phyloP scores from a whole-genome alignment of 192 early-diverging fungal genomes.

The Martensiomyces pterosporus region DNA sequence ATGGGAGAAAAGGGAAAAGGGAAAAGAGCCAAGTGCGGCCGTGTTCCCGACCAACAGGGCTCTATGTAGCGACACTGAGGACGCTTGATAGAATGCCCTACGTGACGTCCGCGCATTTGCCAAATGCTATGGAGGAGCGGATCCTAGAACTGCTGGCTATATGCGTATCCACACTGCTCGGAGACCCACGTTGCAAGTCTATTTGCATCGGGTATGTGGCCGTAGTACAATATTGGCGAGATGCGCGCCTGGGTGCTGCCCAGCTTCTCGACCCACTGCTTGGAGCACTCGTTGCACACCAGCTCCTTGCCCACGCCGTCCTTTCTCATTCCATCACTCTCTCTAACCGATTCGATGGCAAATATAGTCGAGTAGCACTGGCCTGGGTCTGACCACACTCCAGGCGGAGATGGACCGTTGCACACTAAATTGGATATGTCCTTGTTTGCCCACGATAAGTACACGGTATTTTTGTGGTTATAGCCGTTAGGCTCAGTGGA shows the following conservation, averaged over 20 bases:
- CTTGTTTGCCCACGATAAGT: slow-evolving; percentile 39
- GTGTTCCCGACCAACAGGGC: too few relatives aligned
- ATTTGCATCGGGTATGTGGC: slow-evolving; percentile 38
- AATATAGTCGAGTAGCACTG: slow-evolving; percentile 37
- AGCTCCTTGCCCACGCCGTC: slow-evolving; percentile 5
- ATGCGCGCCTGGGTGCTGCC: slow-evolving; percentile 19
- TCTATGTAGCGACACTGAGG: too few relatives aligned
- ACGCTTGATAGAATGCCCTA: too few relatives aligned
- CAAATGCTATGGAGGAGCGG: slow-evolving; percentile 10
- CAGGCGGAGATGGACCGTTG: too few relatives aligned
- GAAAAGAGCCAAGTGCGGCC: too few relatives aligned
- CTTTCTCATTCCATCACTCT: slow-evolving; percentile 8
- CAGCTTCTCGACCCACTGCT: slow-evolving; percentile 31
- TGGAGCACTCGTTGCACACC: slow-evolving; percentile 34
- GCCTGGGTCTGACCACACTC: slow-evolving; percentile 9
- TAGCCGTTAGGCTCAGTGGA: slow-evolving; percentile 27
- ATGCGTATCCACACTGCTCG: slow-evolving; percentile 40
- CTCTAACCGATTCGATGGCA: slow-evolving; percentile 26
- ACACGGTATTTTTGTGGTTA: slow-evolving; percentile 40
- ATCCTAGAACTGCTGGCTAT: too few relatives aligned
- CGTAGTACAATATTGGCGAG: slow-evolving; percentile 46
- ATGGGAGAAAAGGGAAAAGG: too few relatives aligned
- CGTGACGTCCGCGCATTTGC: slow-evolving; percentile 10
- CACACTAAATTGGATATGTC: slow-evolving; percentile 26
- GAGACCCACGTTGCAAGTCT: slow-evolving; percentile 45